Conservation (phyloP, 768 basidiomycete species). For the Suillus weaverae region DNA sequence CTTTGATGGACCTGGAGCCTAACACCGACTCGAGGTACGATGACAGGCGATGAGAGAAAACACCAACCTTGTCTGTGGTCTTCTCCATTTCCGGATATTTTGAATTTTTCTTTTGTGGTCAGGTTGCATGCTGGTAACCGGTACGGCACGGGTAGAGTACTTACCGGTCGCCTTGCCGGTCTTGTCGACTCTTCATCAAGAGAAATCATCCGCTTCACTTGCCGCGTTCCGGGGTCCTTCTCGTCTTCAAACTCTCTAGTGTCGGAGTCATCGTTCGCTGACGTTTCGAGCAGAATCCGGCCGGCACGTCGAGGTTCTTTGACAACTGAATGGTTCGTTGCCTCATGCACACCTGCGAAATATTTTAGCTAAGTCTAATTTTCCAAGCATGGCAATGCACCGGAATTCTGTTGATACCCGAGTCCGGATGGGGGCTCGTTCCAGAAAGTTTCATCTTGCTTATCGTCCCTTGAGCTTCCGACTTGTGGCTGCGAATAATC, state of each 20-base stretch:
- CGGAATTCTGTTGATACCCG: conserved; percentile 4
- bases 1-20: conserved; percentile 16
- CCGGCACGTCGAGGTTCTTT: conserved; percentile 3
- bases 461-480: conserved; percentile 5
- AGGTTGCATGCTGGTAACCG: background rate
- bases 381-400: background rate
- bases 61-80: conserved; percentile 24
- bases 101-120: conserved; percentile 21
- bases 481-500: conserved; percentile 3
- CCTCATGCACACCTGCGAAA: background rate
- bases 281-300: conserved; percentile 23
- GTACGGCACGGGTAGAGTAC: background rate
- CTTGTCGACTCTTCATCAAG: conserved; percentile 21
- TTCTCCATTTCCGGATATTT: conserved; percentile 19
- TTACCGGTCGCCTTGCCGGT: conserved; percentile 30
- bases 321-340: background rate
- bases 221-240: conserved; percentile 21
- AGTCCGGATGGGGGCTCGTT: conserved; percentile 5
- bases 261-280: conserved; percentile 29
- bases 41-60: background rate
- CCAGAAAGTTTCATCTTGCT: conserved; percentile 5
- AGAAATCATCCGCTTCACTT: conserved; percentile 21
- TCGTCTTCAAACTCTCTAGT: conserved; percentile 26
- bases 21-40: conserved; percentile 7
- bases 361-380: background rate